Percentiles rank a stretch among this genome's conserved stretches.
These are phyloP conservation scores for Fusarium penzigii DNA, from an alignment of 2,329 filamentous ascomycete species.

Conservation along the genomic window DNA sequence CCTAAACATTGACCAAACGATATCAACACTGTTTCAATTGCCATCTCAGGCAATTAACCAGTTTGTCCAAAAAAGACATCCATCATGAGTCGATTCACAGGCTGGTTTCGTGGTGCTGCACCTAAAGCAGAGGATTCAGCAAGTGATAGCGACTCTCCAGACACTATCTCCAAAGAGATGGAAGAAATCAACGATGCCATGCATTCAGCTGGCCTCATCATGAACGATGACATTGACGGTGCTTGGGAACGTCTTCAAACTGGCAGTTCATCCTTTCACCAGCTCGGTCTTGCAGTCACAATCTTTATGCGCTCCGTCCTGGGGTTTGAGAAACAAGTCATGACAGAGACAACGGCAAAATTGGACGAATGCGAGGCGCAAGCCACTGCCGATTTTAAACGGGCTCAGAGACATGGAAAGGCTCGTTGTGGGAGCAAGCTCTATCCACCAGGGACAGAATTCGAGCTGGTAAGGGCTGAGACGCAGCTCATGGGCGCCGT, in stretches of 20 bases:
- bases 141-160: constrained; percentile 30
- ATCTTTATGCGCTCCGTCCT: constrained; percentile 84
- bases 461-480: constrained; percentile 79
- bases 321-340: constrained; percentile 88
- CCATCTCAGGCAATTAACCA: too few relatives aligned
- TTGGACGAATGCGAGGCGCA: constrained; percentile 75
- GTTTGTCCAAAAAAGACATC: not conserved
- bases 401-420: constrained; percentile 65
- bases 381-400: constrained; percentile 75
- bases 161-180: constrained; percentile 45
- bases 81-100: constrained; percentile 49
- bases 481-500: constrained; percentile 88
- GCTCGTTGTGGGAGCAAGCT: constrained; percentile 45
- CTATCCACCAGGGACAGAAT: constrained; percentile 85
- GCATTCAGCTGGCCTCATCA: constrained; percentile 68
- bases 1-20: too few relatives aligned
- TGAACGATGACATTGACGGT: constrained; percentile 86
- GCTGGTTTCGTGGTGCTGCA: constrained; percentile 50
- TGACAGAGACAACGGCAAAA: constrained; percentile 75
- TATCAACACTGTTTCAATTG: too few relatives aligned
- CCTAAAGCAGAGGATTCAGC: constrained; percentile 34
- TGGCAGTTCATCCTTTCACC: constrained; percentile 83
- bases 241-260: constrained; percentile 74
- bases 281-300: constrained; percentile 78
- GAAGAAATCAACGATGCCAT: constrained; percentile 61